These are phyloP conservation scores for Pezicula radicicola DNA, from an alignment of 2,329 filamentous ascomycete species.

Conservation along the genomic window DNA sequence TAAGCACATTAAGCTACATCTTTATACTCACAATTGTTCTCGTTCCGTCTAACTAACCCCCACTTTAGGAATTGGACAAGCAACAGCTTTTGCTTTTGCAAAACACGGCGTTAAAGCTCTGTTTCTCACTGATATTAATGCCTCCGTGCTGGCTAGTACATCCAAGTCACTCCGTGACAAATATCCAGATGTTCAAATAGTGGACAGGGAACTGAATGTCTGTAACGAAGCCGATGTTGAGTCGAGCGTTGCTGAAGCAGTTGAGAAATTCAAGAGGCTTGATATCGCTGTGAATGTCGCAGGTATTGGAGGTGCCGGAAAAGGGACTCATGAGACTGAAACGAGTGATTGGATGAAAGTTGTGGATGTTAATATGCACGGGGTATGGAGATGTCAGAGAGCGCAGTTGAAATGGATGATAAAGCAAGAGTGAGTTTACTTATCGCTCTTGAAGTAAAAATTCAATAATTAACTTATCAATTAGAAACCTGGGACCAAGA, in stretches of 20 bases:
- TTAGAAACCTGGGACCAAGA: constrained; percentile 33
- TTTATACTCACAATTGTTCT: no score
- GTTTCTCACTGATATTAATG: constrained; percentile 44
- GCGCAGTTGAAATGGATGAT: constrained; percentile 51
- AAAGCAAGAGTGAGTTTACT: constrained; percentile 38
- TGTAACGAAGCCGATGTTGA: constrained; percentile 39
- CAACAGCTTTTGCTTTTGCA: constrained; percentile 44
- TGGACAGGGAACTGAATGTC: constrained; percentile 43
- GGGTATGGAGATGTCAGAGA: constrained; percentile 54
- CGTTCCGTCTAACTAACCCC: no score
- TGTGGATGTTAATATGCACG: constrained; percentile 50
- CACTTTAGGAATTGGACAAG: constrained; percentile 43
- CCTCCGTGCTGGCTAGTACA: constrained; percentile 28
- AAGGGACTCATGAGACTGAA: constrained; percentile 41
- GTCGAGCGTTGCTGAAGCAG: constrained; percentile 37
- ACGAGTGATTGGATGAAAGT: constrained; percentile 47
- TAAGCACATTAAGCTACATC: constrained; percentile 11
- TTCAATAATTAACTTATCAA: background rate
- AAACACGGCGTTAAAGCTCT: constrained; percentile 43
- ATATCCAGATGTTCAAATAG: constrained; percentile 38
- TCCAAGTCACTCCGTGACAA: constrained; percentile 30
- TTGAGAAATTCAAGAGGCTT: constrained; percentile 46
- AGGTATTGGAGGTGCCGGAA: constrained; percentile 41
- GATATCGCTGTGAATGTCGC: constrained; percentile 56
- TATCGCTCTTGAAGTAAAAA: background rate